Base-by-base conservation (phyloP, 345 rosid genomes). In the Syzygium jambos region DNA sequence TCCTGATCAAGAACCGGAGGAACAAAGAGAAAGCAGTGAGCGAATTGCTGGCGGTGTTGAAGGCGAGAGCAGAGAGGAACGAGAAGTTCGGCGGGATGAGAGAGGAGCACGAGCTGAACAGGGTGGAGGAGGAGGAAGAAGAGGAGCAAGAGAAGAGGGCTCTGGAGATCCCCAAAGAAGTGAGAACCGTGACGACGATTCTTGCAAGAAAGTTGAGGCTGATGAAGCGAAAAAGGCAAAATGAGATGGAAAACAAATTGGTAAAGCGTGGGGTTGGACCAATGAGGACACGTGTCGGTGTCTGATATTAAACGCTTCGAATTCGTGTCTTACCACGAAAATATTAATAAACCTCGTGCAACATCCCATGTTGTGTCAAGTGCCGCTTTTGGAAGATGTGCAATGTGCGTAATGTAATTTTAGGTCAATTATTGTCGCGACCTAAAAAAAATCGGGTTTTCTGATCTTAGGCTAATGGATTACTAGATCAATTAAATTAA, bases 1-100 rank as follows among this genome's bases (percentile, higher is more conserved):
- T 59, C 52, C 78, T 97, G 92, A 95, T 97, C 51, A 97, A 94
- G 94, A 94, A 95, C 89, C 85, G 96, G 89, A 89, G 96, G 52
- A 85, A 91, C 84, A 93, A 90, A 87, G 65, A 27, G 65, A 59
- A n/a, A 59, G 65, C 30, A n/a, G 30, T 59, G 65, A n/a, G 30
- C 30, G 65, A 59, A n/a, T n/a, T 59, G 65, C 65, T 59, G 65
- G 29, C 11, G 30, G 3, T 11, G 65, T 59, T 59, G 65, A 59
- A 59, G 65, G 65, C 30, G 65, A 27, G 65, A 59, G 30, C 65
- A n/a, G 65, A 59, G 65, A 59, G 65, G 29, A 27, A 59, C 65
- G 65, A 59, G 65, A 51, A 51, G 52, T 2, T 11, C 65, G 65
- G 65, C 27, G 65, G 27, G 30, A 25, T 27, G 65, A 59, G 65